phyloP scores from a whole-genome alignment of 2,329 filamentous ascomycete species.

The Hymenoscyphus repandus region DNA sequence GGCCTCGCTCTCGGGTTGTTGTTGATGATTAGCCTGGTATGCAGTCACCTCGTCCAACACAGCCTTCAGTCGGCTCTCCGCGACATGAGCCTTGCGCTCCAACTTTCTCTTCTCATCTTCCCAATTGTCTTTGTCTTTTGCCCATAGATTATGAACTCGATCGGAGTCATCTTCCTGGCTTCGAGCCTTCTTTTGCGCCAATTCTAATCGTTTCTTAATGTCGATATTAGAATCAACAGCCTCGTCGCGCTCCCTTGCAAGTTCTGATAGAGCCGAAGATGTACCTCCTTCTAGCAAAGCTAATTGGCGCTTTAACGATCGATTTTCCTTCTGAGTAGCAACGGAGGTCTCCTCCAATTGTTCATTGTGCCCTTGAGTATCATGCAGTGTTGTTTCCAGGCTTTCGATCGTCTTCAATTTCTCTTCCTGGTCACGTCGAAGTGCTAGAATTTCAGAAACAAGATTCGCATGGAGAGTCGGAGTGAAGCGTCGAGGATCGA shows the following conservation, averaged over 20 bases:
- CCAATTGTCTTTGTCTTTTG: constrained; percentile 79
- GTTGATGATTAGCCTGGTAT: constrained; percentile 52
- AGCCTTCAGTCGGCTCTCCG: constrained; percentile 77
- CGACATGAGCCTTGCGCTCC: constrained; percentile 83
- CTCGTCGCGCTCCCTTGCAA: constrained; percentile 81
- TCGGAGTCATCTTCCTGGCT: constrained; percentile 79
- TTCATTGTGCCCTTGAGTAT: constrained; percentile 70
- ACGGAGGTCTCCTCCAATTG: constrained; percentile 56
- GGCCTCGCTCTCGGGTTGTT: constrained; percentile 49
- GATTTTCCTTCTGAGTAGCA: constrained; percentile 66
- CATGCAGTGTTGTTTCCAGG: constrained; percentile 70
- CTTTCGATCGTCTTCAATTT: constrained; percentile 83
- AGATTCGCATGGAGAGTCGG: constrained; percentile 91
- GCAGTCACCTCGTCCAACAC: constrained; percentile 82
- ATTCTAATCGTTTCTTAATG: constrained; percentile 70
- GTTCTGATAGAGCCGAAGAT: constrained; percentile 75
- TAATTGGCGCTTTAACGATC: constrained; percentile 78
- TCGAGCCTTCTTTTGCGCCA: constrained; percentile 69
- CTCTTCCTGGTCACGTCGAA: constrained; percentile 85
- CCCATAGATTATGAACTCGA: constrained; percentile 74
- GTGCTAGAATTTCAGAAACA: constrained; percentile 84
- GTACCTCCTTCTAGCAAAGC: constrained; percentile 83
- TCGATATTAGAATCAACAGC: constrained; percentile 69
- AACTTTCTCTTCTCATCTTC: constrained; percentile 74
- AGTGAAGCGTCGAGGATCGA: constrained; percentile 90